phyloP scores from a whole-genome alignment of 2,329 filamentous ascomycete species.

The Aureobasidium melanogenum region DNA sequence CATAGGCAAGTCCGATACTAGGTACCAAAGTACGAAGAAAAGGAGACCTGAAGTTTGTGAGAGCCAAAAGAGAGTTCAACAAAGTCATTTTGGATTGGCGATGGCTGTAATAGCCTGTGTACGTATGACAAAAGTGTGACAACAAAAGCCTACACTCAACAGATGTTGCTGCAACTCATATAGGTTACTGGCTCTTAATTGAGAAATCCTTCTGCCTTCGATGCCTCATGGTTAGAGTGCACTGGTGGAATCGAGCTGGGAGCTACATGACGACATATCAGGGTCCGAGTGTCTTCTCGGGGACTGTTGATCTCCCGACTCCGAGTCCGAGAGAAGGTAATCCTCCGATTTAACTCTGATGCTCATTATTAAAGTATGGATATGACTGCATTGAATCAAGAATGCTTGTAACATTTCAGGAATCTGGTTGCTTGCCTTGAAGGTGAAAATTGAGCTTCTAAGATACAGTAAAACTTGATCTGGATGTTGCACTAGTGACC shows the following conservation, averaged over 20 bases:
- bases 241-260: background rate
- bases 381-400: too few relatives aligned
- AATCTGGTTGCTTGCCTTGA: too few relatives aligned
- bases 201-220: background rate
- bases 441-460: background rate
- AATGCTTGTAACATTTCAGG: background rate
- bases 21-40: conserved; percentile 56
- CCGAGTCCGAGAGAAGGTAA: background rate
- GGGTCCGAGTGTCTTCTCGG: background rate
- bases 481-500: too few relatives aligned
- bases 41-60: conserved; percentile 53
- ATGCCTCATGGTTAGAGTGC: background rate
- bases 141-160: background rate
- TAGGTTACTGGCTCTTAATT: background rate
- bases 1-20: conserved; percentile 52
- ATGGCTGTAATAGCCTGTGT: background rate
- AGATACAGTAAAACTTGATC: too few relatives aligned
- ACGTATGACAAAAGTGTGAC: background rate
- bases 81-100: conserved; percentile 22
- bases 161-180: background rate
- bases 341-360: background rate
- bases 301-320: conserved; percentile 3
- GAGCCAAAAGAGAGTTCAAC: conserved; percentile 44
- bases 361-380: too few relatives aligned
- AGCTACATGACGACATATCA: conserved; percentile 1